These are phyloP conservation scores for Nannizzia gypsea DNA, from an alignment of 2,329 filamentous ascomycete species.

Conservation along the genomic window DNA sequence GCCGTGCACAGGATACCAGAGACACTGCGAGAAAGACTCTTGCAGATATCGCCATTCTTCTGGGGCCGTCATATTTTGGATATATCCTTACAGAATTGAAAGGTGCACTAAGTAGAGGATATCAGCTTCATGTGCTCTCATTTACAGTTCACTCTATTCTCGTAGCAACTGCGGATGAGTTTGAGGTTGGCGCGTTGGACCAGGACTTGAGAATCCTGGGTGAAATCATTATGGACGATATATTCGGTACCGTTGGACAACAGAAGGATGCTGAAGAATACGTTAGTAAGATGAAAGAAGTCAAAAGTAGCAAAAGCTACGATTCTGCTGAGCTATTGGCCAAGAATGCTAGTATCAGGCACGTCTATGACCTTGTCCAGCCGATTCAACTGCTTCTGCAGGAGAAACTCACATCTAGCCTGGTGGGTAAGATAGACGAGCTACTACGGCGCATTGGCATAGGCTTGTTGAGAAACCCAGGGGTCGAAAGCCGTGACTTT, in stretches of 20 bases:
- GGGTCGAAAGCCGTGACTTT: conserved; percentile 65
- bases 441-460: conserved; percentile 70
- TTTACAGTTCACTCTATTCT: conserved; percentile 91
- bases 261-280: conserved; percentile 98
- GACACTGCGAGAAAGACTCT: conserved; percentile 86
- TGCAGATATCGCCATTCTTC: conserved; percentile 65
- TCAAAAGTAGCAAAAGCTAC: conserved; percentile 95
- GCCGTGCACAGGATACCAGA: conserved; percentile 73
- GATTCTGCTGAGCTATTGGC: conserved; percentile 93
- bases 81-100: conserved; percentile 90
- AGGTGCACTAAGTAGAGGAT: conserved; percentile 69
- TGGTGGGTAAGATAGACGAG: conserved; percentile 82
- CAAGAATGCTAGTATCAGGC: conserved; percentile 62
- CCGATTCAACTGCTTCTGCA: conserved; percentile 68
- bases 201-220: conserved; percentile 73
- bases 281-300: conserved; percentile 87
- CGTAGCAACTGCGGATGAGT: conserved; percentile 58
- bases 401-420: conserved; percentile 72
- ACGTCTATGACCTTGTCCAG: conserved; percentile 61
- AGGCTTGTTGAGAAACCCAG: conserved; percentile 71
- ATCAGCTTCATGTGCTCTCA: conserved; percentile 87
- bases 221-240: conserved; percentile 88
- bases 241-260: conserved; percentile 81
- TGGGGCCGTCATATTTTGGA: conserved; percentile 72
- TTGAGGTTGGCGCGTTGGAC: conserved; percentile 72